Evolutionary conservation across 2,329 filamentous ascomycete species (phyloP), one percentile per base, ranked within the genome.

Genomic region (Aspergillus latus): DNA sequence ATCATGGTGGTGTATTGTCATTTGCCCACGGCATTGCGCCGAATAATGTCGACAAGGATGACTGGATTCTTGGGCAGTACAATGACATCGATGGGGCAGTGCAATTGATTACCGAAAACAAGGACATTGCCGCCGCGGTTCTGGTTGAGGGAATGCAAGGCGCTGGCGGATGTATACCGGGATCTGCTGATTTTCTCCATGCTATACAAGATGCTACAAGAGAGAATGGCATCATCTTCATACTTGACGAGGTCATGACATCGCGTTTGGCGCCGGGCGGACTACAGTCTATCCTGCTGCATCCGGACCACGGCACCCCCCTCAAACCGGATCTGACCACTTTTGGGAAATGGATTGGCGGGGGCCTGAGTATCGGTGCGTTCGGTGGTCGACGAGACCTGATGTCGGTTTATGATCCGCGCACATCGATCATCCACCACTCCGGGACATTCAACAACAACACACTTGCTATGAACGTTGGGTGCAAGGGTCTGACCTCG

Each of bases 241-340:
- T 90, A 36, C 74, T 88, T 11, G 88, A 90, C 66, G 88, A 90
- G 70, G 87, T 90, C 5, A 87, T 88, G 81, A 88, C 86, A 0
- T 86, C 83, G 3, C 78, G 87, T 2, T 71, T 88, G 29, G 71
- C 76, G 15, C 74, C 74, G 1, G 72, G 77, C 5, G 85, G 87
- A 0, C 67, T 85, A 2, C 76, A 79, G 5, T 51, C 54, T n/a
- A 6, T 34, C 2, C 7, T 52, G 8, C 7, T 47, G n/a, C 54
- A 56, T 15, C 48, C 54, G 4, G 36, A 4, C 4, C 10, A 64
- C 69, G 2, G 58, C 72, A 21, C 57, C 74, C 28, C 75, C 71
- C 1, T 86, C 6, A 73, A 10, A 2, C 85, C 86, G 0, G 87
- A 89, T 64, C 67, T 89, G 51, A 84, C 81, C 44, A 86, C 84